phyloP scores from a whole-genome alignment of 106 monocot species.

The Ottelia alismoides region DNA sequence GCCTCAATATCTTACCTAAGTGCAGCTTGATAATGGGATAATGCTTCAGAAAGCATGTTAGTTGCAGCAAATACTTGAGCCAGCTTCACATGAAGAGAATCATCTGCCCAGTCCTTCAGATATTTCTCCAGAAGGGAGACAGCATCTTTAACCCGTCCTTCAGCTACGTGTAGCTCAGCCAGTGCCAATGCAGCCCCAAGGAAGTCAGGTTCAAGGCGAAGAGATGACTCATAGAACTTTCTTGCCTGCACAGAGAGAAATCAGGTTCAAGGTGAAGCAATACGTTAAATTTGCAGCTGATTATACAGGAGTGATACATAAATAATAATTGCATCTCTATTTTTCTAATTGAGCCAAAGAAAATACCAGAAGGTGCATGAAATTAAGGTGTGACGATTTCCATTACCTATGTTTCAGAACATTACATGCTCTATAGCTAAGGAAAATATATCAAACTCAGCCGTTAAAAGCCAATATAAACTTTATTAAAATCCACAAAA shows the following conservation, averaged over 20 bases:
- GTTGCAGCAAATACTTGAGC: slow-evolving; percentile 96
- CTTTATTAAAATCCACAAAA: too few relatives aligned
- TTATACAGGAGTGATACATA: too few relatives aligned
- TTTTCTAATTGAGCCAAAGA: too few relatives aligned
- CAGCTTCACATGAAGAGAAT: slow-evolving; percentile 87
- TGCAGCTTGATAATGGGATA: slow-evolving; percentile 93
- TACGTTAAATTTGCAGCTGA: too few relatives aligned
- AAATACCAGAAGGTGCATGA: too few relatives aligned
- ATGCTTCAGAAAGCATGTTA: slow-evolving; percentile 78
- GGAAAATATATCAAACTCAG: too few relatives aligned
- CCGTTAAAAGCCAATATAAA: too few relatives aligned
- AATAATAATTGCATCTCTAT: too few relatives aligned
- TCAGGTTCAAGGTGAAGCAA: too few relatives aligned
- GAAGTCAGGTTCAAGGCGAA: slow-evolving; percentile 85
- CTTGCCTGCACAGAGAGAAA: slow-evolving; percentile 46
- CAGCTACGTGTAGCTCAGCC: slow-evolving; percentile 83
- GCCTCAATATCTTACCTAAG: slow-evolving; percentile 82
- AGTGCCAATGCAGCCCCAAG: slow-evolving; percentile 86
- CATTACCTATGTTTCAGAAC: too few relatives aligned
- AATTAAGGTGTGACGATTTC: too few relatives aligned
- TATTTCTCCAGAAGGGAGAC: slow-evolving; percentile 86
- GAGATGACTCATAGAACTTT: slow-evolving; percentile 93
- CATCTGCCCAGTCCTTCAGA: slow-evolving; percentile 91
- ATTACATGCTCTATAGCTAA: too few relatives aligned
- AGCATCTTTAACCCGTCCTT: slow-evolving; percentile 84